Evolutionary conservation across 2,329 filamentous ascomycete species (phyloP).

Genomic region (Penicillium crustosum): DNA sequence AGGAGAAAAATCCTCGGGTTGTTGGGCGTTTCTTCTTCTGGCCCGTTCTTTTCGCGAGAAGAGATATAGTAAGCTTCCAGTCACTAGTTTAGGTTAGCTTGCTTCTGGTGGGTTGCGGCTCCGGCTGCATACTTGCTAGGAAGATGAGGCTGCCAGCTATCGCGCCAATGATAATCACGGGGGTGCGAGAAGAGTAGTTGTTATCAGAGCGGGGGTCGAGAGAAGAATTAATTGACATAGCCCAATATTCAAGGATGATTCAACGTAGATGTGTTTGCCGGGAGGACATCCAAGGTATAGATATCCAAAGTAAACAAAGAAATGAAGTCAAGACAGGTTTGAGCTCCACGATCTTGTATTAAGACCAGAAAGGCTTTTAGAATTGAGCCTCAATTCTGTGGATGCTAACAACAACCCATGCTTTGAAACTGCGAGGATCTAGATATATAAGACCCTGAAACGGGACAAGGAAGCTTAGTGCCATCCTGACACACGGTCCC

Average conservation of each 20-base stretch:
- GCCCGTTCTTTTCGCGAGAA: constrained; percentile 29
- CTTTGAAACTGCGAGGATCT: constrained; percentile 4
- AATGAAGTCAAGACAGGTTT: background rate
- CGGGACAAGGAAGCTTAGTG: constrained; percentile 15
- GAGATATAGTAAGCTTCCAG: constrained; percentile 18
- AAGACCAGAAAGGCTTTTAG: background rate
- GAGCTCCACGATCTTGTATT: background rate
- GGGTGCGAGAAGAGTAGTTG: background rate
- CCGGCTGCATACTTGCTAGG: constrained; percentile 9
- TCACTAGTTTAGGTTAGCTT: constrained; percentile 17
- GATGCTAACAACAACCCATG: background rate
- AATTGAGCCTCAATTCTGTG: background rate
- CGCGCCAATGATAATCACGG: constrained; percentile 7
- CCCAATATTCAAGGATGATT: background rate
- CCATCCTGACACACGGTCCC: constrained; percentile 16
- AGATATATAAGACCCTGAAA: constrained; percentile 18
- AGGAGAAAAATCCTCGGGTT: constrained; percentile 4
- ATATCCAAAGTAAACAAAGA: background rate
- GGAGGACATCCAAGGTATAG: background rate
- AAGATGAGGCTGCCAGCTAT: constrained; percentile 8
- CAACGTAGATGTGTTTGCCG: background rate
- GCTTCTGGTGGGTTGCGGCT: constrained; percentile 12
- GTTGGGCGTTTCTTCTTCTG: constrained; percentile 20
- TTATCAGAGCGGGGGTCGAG: background rate
- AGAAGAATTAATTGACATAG: constrained; percentile 2